Evolutionary conservation across 2,329 filamentous ascomycete genomes (phyloP).

Genomic region (Domatiomyces globalis): DNA sequence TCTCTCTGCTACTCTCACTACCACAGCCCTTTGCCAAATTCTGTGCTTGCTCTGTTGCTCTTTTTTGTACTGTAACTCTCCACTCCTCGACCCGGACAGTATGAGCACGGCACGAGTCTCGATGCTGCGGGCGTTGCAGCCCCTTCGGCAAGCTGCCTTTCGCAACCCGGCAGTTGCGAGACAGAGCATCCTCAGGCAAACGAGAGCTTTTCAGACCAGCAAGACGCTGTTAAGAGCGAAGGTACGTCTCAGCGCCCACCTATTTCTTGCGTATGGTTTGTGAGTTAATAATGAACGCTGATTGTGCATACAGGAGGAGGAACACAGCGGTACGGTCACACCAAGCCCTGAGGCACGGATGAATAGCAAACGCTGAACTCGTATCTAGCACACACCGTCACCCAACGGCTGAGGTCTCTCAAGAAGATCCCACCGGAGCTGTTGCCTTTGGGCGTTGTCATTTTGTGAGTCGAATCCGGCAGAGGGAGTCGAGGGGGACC

Average conservation of each 20-base stretch:
- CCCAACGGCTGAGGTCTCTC: constrained; percentile 80
- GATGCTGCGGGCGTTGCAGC: constrained; percentile 9
- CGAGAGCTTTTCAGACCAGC: constrained; percentile 15
- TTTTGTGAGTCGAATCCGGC: constrained; percentile 47
- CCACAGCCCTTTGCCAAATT: constrained; percentile 4
- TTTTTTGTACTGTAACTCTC: constrained; percentile 7
- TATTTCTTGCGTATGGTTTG: neutral
- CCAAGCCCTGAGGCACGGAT: neutral
- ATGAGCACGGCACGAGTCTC: constrained; percentile 15
- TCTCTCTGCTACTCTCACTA: constrained; percentile 4
- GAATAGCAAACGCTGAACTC: constrained; percentile 6
- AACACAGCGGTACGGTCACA: constrained; percentile 43
- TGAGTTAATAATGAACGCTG: neutral
- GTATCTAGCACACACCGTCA: constrained; percentile 76
- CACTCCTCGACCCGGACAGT: constrained; percentile 9
- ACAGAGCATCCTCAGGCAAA: constrained; percentile 14
- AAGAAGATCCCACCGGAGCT: constrained; percentile 87
- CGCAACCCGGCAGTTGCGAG: constrained; percentile 11
- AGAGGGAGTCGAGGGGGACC: neutral
- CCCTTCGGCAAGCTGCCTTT: constrained; percentile 16
- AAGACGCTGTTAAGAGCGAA: constrained; percentile 14
- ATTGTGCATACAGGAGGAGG: constrained; percentile 41
- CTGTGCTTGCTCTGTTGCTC: neutral
- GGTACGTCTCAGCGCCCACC: constrained; percentile 5
- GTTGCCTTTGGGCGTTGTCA: constrained; percentile 80